These are phyloP conservation scores for Phycomyces blakesleeanus DNA, from an alignment of 192 early-diverging fungal genomes.

Conservation along the genomic window DNA sequence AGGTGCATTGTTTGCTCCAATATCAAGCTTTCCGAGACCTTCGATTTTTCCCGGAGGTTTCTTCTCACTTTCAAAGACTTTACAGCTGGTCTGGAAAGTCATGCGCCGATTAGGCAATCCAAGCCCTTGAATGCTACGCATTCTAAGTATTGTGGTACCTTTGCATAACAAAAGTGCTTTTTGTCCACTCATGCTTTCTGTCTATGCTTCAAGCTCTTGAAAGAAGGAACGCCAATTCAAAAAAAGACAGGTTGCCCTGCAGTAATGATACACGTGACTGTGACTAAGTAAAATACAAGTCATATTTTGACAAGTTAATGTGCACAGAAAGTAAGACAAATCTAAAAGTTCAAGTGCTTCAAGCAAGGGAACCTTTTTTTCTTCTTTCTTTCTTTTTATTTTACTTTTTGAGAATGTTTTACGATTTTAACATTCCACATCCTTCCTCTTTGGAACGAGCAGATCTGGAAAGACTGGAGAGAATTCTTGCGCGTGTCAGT, in stretches of 20 bases:
- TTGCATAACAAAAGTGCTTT: constrained; percentile 8
- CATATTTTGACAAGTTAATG: constrained; percentile 2
- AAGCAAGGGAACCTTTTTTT: not conserved
- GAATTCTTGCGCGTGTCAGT: constrained; percentile 40
- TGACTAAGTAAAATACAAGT: not conserved
- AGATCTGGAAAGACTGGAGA: constrained; percentile 40
- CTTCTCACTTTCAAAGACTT: not conserved
- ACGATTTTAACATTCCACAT: constrained; percentile 55
- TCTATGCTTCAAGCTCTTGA: not conserved
- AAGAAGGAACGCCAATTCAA: not conserved
- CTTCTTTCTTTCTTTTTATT: too few species aligned
- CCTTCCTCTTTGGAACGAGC: constrained; percentile 24
- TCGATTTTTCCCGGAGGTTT: not conserved
- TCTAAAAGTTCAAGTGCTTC: not conserved
- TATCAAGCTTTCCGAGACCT: not conserved
- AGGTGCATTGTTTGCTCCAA: not conserved
- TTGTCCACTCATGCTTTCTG: constrained; percentile 14
- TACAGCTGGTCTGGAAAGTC: not conserved
- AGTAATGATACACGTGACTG: constrained; percentile 5
- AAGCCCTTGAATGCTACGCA: not conserved
- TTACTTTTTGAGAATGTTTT: constrained; percentile 43
- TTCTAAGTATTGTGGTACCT: too few species aligned
- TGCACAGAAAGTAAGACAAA: not conserved
- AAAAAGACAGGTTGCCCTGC: not conserved
- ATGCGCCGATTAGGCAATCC: not conserved